Evolutionary conservation across 805 yeast genomes (phyloP).

Genomic region (Myxozyma vanderwaltii): DNA sequence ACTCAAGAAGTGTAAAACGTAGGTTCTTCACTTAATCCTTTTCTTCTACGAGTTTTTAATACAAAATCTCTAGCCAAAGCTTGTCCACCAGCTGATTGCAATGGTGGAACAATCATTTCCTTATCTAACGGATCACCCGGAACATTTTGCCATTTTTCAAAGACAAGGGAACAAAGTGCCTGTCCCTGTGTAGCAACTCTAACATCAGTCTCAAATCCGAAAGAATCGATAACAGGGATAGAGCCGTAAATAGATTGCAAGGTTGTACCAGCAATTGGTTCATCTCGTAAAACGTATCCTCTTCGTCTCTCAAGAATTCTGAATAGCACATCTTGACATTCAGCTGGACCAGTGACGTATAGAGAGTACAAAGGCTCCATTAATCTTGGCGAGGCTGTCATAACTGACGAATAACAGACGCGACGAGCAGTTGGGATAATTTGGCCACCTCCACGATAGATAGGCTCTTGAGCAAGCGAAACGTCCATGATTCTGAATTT

Average conservation of each 20-base stretch:
- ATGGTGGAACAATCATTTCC: slow-evolving; percentile 60
- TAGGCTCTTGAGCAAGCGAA: slow-evolving; percentile 51
- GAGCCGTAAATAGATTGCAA: slow-evolving; percentile 61
- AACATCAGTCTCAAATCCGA: slow-evolving; percentile 86
- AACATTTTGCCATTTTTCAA: slow-evolving; percentile 71
- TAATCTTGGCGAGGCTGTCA: slow-evolving; percentile 75
- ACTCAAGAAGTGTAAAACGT: slow-evolving; percentile 36
- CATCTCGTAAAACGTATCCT: slow-evolving; percentile 57
- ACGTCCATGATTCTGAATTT: slow-evolving; percentile 72
- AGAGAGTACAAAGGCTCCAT: slow-evolving; percentile 79
- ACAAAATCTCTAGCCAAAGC: slow-evolving; percentile 86
- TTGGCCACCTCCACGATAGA: slow-evolving; percentile 59
- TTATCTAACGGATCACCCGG: slow-evolving; percentile 91
- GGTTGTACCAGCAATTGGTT: slow-evolving; percentile 72
- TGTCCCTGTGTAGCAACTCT: slow-evolving; percentile 76
- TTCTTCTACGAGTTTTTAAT: slow-evolving; percentile 83
- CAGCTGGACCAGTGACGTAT: slow-evolving; percentile 56
- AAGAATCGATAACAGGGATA: slow-evolving; percentile 86
- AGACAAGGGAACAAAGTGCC: slow-evolving; percentile 67
- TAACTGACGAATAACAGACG: slow-evolving; percentile 79
- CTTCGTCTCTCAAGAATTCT: slow-evolving; percentile 63
- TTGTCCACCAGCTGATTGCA: slow-evolving; percentile 70
- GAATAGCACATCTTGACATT: slow-evolving; percentile 53
- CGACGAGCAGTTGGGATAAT: slow-evolving; percentile 78
- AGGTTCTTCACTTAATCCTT: slow-evolving; percentile 79